Evolutionary conservation across 306 rosid species (phyloP).

Genomic region (Cicer pinnatifidum): DNA sequence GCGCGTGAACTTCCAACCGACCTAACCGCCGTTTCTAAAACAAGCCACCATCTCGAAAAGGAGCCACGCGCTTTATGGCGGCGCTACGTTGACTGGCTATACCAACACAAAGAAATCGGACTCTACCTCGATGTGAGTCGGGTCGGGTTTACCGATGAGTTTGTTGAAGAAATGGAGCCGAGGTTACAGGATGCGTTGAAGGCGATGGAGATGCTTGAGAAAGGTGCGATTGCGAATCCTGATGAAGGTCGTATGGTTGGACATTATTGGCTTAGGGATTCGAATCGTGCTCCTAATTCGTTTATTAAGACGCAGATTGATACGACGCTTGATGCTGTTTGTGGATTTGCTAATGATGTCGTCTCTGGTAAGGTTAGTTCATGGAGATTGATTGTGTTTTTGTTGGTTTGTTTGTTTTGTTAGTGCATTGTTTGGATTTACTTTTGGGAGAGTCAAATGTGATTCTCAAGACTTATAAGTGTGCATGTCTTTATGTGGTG

Average conservation of each 20-base stretch:
- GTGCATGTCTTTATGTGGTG: too few relatives aligned
- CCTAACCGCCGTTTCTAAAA: slow-evolving; percentile 17
- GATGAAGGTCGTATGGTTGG: slow-evolving; percentile 98
- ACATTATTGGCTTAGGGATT: slow-evolving; percentile 87
- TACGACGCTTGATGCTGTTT: slow-evolving; percentile 63
- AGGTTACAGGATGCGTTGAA: slow-evolving; percentile 64
- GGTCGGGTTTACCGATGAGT: slow-evolving; percentile 90
- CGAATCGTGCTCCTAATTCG: slow-evolving; percentile 74
- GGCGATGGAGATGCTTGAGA: slow-evolving; percentile 87
- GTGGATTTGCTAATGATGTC: slow-evolving; percentile 72
- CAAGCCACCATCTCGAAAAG: slow-evolving; percentile 58
- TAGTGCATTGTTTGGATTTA: neutral
- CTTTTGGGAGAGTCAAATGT: too few relatives aligned
- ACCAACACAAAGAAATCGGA: slow-evolving; percentile 91
- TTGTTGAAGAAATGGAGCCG: slow-evolving; percentile 78
- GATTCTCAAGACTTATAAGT: too few relatives aligned
- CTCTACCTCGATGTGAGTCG: slow-evolving; percentile 84
- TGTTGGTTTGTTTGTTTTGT: neutral
- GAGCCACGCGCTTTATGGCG: slow-evolving; percentile 77
- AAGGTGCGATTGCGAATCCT: slow-evolving; percentile 94
- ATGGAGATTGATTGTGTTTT: neutral
- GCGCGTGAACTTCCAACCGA: slow-evolving; percentile 66
- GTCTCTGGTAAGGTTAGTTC: slow-evolving; percentile 89
- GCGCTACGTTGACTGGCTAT: slow-evolving; percentile 84
- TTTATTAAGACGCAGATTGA: slow-evolving; percentile 72